Base-by-base conservation (phyloP, 306 rosid genomes). In the Pyrus bretschneideri region DNA sequence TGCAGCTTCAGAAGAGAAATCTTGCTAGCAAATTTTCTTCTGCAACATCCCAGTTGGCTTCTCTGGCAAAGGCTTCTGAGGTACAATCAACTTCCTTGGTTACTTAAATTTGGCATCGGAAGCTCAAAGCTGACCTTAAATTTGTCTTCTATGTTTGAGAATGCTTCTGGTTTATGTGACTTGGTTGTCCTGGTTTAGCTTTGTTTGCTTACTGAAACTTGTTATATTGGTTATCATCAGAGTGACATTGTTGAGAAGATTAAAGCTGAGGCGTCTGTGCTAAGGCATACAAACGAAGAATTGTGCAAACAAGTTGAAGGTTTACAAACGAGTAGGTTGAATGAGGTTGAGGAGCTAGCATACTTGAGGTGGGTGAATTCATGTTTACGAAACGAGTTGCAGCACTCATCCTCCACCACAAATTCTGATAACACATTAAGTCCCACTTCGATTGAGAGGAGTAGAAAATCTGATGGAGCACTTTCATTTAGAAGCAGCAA, bases 361-460 rank as follows among this genome's bases (percentile, higher is more conserved):
- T 95, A 95, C 76, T 88, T 95, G 75, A 92, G 97, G 76, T 95
- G 98, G 98, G 98, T 95, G 52, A 95, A 95, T 85, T 90, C 98
- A 19, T 95, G 98, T 81, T 78, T 95, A 68, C 73, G 92, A 82
- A 95, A 75, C 9, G 98, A 95, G 83, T 85, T 95, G 85, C 89
- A 90, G 78, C 90, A 84, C 70, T 86, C 98, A 38, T 86, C 89
- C 82, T 82, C 96, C 44, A 42, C 82, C 11, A 63, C 59, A 19
- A 84, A 80, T 87, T 84, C 91, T 49, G 93, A 84, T 49, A 90
- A 88, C 74, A 62, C 77, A 51, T 83, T 90, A 35, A 90, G 96
- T 40, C 97, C 97, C 17, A 73, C 4, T 58, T 81, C 87, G 14
- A 18, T 70, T 23, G 91, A 86, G 58, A 83, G 85, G 67, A 83